Evolutionary conservation across 352 stramenopile genomes (phyloP).

Genomic region (Phytophthora capsici): DNA sequence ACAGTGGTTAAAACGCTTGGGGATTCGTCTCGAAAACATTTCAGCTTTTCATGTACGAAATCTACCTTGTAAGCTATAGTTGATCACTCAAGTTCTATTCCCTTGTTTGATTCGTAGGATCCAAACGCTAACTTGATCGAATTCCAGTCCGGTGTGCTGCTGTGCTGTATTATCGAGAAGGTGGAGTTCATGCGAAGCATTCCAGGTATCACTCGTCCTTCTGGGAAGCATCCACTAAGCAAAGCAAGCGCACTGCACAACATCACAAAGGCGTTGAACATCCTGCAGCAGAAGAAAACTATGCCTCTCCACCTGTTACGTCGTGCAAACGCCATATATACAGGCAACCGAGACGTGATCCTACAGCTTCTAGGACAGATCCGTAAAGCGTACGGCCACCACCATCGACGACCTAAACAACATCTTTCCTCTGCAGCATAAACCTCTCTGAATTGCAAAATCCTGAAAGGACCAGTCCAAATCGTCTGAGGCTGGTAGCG

Average conservation of each 20-base stretch:
- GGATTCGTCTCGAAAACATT: slow-evolving; percentile 32
- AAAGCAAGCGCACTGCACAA: slow-evolving; percentile 78
- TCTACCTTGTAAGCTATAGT: background rate
- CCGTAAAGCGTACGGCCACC: slow-evolving; percentile 48
- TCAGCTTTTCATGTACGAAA: slow-evolving; percentile 44
- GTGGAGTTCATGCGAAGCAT: slow-evolving; percentile 73
- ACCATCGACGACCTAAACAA: slow-evolving; percentile 18
- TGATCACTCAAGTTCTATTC: slow-evolving; percentile 4
- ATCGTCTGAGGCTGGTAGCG: too few species aligned
- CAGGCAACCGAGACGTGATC: slow-evolving; percentile 40
- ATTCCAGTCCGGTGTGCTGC: slow-evolving; percentile 66
- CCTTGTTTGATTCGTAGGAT: slow-evolving; percentile 30
- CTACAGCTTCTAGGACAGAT: slow-evolving; percentile 55
- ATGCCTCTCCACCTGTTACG: slow-evolving; percentile 62
- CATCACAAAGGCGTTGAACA: slow-evolving; percentile 66
- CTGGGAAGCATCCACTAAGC: slow-evolving; percentile 33
- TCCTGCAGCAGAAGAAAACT: slow-evolving; percentile 72
- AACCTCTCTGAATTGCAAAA: too few species aligned
- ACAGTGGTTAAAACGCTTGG: slow-evolving; percentile 48
- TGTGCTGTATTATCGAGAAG: slow-evolving; percentile 73
- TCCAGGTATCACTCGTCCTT: slow-evolving; percentile 47
- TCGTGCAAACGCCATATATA: slow-evolving; percentile 46
- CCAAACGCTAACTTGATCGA: slow-evolving; percentile 36
- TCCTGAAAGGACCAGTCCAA: too few species aligned
- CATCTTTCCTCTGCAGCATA: slow-evolving; percentile 14